Evolutionary conservation across 2,329 filamentous ascomycete genomes (phyloP), one percentile per base, ranked within the genome.

Genomic region (Alternaria sp.): DNA sequence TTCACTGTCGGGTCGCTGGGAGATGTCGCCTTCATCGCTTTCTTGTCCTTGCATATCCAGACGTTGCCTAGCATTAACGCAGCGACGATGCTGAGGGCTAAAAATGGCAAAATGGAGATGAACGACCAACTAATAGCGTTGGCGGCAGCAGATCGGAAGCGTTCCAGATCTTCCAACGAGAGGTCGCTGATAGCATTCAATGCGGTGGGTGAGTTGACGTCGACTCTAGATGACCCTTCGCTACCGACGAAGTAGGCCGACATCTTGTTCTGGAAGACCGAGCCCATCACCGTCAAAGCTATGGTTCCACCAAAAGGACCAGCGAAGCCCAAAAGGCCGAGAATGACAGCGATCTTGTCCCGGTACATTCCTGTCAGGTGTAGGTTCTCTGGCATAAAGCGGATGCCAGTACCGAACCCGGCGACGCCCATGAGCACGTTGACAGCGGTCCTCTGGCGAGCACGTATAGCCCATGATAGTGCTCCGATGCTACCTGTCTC

Each of bases 91-190:
- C 80, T 80, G 10, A 84, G 58, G 53, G 75, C 82, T 78, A 89
- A 82, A 61, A 90, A 83, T 1, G 88, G 87, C 11, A 85, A 79
- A 46, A 90, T 84, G 0, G 87, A 81, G 43, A 89, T 83, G 69
- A 88, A 90, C 0, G 87, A 87, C 84, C 87, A 88, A 51, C 87
- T 85, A 15, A 90, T 86, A 1, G 86, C 88, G 60, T 82, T 82
- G 72, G 82, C 83, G 41, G 53, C 53, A 15, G 53, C 53, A 37
- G 53, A 56, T n/a, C 37, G 53, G 37, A 56, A 56, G 23, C 23
- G 53, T 6, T 44, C 53, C 33, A 56, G 18, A 20, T 56, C n/a
- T 21, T 56, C 53, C 20, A 37, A 23, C 14, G 37, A 23, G 5
- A 44, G 23, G 37, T 45, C 41, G 33, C 44, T 56, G 14, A 56